A percentile compares a stretch with the other conserved stretches of the same genome.
Evolutionary conservation across 2,329 filamentous ascomycete genomes (phyloP).

Genomic region (Thyridium curvatum): DNA sequence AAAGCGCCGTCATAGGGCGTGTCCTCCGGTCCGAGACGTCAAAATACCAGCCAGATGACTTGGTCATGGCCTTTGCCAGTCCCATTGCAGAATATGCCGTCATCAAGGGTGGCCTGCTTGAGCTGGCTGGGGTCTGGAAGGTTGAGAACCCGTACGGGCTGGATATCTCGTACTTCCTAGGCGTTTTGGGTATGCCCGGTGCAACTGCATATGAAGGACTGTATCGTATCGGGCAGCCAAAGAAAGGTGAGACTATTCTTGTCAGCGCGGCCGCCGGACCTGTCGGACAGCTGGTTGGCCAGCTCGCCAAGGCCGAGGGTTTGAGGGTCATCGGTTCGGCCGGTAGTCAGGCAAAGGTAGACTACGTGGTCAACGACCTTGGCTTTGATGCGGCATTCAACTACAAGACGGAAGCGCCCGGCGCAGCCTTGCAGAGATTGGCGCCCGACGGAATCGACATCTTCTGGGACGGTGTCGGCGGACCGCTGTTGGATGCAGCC

Average conservation of each 20-base stretch:
- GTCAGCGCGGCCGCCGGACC: constrained; percentile 62
- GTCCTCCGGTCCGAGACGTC: constrained; percentile 41
- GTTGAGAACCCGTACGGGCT: constrained; percentile 13
- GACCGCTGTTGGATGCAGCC: neutral
- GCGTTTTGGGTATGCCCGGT: constrained; percentile 52
- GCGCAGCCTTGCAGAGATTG: constrained; percentile 41
- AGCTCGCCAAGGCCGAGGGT: constrained; percentile 61
- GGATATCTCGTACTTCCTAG: constrained; percentile 43
- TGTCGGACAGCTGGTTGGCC: constrained; percentile 59
- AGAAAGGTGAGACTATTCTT: constrained; percentile 59
- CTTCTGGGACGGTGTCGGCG: constrained; percentile 59
- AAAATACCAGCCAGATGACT: constrained; percentile 40
- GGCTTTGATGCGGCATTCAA: constrained; percentile 53
- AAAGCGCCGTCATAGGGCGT: constrained; percentile 46
- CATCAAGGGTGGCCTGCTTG: constrained; percentile 34
- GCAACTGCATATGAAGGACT: constrained; percentile 64
- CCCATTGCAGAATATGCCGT: constrained; percentile 52
- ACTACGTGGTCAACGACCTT: constrained; percentile 46
- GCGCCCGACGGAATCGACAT: constrained; percentile 57
- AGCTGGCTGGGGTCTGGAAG: constrained; percentile 12
- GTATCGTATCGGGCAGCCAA: constrained; percentile 54
- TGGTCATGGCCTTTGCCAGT: constrained; percentile 42
- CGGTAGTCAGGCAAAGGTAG: constrained; percentile 48
- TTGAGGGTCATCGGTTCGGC: constrained; percentile 48
- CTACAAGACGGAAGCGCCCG: constrained; percentile 46